Evolutionary conservation across 1,284 basidiomycete genomes (phyloP).

Genomic region (Dichomitus squalens): DNA sequence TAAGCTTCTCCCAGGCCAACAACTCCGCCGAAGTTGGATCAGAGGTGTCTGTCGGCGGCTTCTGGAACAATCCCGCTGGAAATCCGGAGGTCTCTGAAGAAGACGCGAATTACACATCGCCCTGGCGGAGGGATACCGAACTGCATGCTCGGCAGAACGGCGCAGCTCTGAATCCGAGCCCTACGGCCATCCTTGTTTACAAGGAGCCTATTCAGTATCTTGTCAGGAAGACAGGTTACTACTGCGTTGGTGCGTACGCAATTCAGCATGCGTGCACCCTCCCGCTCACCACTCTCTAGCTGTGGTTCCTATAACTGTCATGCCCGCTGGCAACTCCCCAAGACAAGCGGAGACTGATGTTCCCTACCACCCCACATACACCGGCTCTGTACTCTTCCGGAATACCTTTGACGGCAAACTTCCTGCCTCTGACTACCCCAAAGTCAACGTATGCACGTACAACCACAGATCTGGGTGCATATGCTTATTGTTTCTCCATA

Average conservation of each 20-base stretch:
- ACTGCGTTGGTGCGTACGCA: constrained; percentile 80
- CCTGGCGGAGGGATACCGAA: constrained; percentile 41
- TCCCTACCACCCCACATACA: constrained; percentile 78
- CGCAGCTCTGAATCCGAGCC: constrained; percentile 45
- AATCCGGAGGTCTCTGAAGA: constrained; percentile 52
- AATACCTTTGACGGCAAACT: constrained; percentile 91
- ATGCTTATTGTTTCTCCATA: constrained; percentile 33
- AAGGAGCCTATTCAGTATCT: constrained; percentile 71
- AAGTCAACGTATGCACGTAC: constrained; percentile 78
- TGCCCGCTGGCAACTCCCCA: constrained; percentile 31
- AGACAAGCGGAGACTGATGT: constrained; percentile 50
- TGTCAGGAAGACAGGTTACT: constrained; percentile 91
- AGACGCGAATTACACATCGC: constrained; percentile 43
- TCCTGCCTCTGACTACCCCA: constrained; percentile 96
- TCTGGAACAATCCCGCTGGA: constrained; percentile 64
- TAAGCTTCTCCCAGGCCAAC: constrained; percentile 48
- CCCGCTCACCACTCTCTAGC: constrained; percentile 46
- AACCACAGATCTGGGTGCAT: neutral
- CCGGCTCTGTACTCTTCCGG: constrained; percentile 82
- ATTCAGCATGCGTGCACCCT: constrained; percentile 10
- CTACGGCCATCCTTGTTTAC: constrained; percentile 54
- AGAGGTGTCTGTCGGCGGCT: constrained; percentile 34
- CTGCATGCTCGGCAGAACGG: constrained; percentile 32
- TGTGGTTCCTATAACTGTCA: constrained; percentile 81
- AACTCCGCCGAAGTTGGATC: constrained; percentile 15